Conservation (phyloP, 1,284 basidiomycete species). For the Stygiomarasmius scandens region DNA sequence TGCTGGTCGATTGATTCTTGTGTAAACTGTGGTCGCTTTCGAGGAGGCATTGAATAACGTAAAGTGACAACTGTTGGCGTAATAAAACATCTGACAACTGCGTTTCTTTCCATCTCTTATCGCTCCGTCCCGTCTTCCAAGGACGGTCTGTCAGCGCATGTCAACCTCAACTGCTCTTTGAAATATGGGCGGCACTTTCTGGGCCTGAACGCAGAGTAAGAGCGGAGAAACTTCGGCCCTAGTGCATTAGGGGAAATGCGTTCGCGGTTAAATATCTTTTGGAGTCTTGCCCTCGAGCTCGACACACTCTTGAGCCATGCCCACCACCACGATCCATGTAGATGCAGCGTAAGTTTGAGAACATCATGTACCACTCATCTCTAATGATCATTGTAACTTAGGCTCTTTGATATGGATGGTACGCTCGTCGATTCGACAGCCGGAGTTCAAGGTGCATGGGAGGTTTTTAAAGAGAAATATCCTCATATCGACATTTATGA, state of each 20-base stretch:
- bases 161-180: neutral
- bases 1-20: conserved; percentile 83
- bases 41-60: conserved; percentile 62
- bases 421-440: conserved; percentile 76
- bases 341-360: conserved; percentile 53
- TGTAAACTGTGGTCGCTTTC: conserved; percentile 72
- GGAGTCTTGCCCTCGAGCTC: no score
- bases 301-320: conserved; percentile 35
- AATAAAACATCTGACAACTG: no score
- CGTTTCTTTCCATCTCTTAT: no score
- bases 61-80: no score
- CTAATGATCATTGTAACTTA: conserved; percentile 27
- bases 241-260: no score
- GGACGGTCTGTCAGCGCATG: no score
- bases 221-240: no score
- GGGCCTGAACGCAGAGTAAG: no score
- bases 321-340: conserved; percentile 48
- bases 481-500: conserved; percentile 61
- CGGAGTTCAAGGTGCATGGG: conserved; percentile 78
- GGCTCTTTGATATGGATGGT: conserved; percentile 81
- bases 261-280: no score
- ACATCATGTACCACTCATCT: neutral
- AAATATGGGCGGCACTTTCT: no score
- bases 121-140: no score
- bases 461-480: conserved; percentile 63